These are phyloP conservation scores for Violaceomyces palustris DNA, from an alignment of 1,284 basidiomycete genomes.

Conservation along the genomic window DNA sequence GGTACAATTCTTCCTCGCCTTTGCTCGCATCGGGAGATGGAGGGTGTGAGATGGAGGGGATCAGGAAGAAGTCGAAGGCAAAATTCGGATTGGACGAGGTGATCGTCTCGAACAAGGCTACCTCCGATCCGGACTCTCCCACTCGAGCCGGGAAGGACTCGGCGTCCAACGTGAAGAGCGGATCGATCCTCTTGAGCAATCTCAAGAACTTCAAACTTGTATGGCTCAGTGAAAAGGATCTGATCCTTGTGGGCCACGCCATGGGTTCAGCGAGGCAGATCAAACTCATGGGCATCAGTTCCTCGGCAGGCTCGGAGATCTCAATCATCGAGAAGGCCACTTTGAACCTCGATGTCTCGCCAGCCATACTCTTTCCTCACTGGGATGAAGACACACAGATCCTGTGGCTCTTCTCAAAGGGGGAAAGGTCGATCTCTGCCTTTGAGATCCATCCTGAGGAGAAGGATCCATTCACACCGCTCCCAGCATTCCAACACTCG, in stretches of 20 bases:
- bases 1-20: constrained; percentile 8
- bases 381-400: not conserved
- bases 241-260: not conserved
- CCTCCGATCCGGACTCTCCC: too few species aligned
- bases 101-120: constrained; percentile 10
- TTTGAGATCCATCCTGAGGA: not conserved
- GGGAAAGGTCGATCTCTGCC: not conserved
- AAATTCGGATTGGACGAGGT: constrained; percentile 18
- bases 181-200: not conserved
- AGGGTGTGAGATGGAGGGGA: not conserved
- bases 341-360: not conserved
- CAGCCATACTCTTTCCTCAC: not conserved
- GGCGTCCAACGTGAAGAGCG: too few species aligned
- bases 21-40: not conserved
- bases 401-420: not conserved
- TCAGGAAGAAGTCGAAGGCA: not conserved
- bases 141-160: too few species aligned
- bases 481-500: not conserved
- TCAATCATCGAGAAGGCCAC: not conserved
- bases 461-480: not conserved
- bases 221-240: not conserved
- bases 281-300: not conserved
- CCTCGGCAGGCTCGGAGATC: too few species aligned
- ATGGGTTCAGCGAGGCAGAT: not conserved
- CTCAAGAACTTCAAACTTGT: not conserved